Evolutionary conservation across 345 rosid genomes (phyloP).

Genomic region (Salix arbutifolia): DNA sequence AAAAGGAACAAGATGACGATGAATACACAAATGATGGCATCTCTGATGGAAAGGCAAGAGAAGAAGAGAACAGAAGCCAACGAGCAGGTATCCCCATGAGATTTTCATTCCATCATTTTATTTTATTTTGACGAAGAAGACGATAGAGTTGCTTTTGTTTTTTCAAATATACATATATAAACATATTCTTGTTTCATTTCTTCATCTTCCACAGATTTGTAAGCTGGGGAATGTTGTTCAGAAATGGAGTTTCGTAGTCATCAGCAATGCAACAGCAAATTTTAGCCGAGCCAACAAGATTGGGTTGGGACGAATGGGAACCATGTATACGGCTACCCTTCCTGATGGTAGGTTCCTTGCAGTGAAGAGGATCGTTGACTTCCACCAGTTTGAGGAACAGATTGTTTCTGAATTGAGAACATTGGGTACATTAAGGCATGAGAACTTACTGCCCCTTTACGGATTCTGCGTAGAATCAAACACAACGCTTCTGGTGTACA

Average conservation of each 20-base stretch:
- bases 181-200: background rate
- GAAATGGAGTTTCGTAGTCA: conserved; percentile 1
- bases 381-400: background rate
- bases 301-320: background rate
- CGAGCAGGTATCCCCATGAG: background rate
- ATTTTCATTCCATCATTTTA: too few relatives aligned
- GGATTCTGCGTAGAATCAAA: conserved; percentile 21
- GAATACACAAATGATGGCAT: background rate
- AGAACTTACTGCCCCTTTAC: conserved; percentile 10
- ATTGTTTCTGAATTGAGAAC: conserved; percentile 6
- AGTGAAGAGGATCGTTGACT: conserved; percentile 5
- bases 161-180: background rate
- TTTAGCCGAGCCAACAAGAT: conserved; percentile 1
- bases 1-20: background rate
- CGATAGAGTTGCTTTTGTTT: too few relatives aligned
- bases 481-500: conserved; percentile 25
- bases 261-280: background rate
- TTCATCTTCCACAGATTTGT: background rate
- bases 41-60: background rate
- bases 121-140: too few relatives aligned
- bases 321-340: conserved; percentile 5
- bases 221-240: background rate
- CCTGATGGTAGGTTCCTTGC: conserved; percentile 12
- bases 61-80: background rate
- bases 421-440: conserved; percentile 11